Percentiles rank a stretch among this genome's conserved stretches.
phyloP scores from a whole-genome alignment of 257 asterid species.

The Orobanche coerulescens region DNA sequence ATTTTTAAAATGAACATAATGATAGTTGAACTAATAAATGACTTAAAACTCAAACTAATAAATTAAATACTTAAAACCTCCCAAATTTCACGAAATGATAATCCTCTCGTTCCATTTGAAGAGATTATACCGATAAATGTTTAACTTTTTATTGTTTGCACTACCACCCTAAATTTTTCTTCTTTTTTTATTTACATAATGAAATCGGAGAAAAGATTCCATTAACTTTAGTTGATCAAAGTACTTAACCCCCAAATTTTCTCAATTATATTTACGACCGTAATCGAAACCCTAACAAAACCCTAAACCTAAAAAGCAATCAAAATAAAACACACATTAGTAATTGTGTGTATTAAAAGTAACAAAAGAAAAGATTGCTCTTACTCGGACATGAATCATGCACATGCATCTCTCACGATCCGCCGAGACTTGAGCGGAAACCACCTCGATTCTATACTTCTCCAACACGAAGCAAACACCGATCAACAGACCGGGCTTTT shows the following conservation, averaged over 20 bases:
- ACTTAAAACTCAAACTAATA: too few relatives aligned
- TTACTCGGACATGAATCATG: constrained; percentile 50
- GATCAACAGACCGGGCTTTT: constrained; percentile 29
- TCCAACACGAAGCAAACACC: constrained; percentile 35
- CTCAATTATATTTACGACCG: background rate
- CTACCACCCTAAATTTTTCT: too few relatives aligned
- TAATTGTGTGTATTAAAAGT: background rate
- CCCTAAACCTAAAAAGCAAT: background rate
- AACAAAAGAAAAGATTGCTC: background rate
- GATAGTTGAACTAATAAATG: too few relatives aligned
- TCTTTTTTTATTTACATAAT: too few relatives aligned
- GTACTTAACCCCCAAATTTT: background rate
- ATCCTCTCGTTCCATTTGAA: too few relatives aligned
- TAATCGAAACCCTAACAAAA: background rate
- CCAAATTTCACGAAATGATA: too few relatives aligned
- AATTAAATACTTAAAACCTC: too few relatives aligned
- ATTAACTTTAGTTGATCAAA: background rate
- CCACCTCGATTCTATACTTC: constrained; percentile 35
- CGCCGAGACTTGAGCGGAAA: constrained; percentile 41
- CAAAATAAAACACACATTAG: background rate
- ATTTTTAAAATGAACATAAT: too few relatives aligned
- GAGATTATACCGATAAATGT: too few relatives aligned
- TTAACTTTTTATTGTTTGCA: too few relatives aligned
- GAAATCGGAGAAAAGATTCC: too few relatives aligned
- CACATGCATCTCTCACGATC: constrained; percentile 26